Evolutionary conservation across 2,329 filamentous ascomycete genomes (phyloP).

Genomic region (Zalaria obscura): DNA sequence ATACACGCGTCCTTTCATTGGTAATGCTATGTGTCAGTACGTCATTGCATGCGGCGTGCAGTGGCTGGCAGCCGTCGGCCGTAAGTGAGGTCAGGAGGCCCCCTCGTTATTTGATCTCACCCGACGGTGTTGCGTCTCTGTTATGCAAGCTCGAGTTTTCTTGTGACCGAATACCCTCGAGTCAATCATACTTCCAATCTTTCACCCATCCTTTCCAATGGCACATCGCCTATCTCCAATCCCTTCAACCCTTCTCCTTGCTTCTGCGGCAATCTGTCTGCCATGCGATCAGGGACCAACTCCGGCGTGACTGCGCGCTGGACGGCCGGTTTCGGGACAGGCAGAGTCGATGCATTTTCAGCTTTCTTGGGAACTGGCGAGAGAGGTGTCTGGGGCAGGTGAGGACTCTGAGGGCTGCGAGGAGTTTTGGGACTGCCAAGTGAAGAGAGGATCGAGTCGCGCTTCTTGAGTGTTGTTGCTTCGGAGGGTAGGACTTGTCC

Average conservation of each 20-base stretch:
- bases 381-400: neutral
- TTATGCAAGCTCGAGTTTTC: too few relatives aligned
- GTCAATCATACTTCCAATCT: conserved; percentile 11
- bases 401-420: neutral
- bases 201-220: conserved; percentile 18
- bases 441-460: conserved; percentile 18
- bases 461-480: conserved; percentile 16
- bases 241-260: conserved; percentile 10
- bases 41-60: too few relatives aligned
- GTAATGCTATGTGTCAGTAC: too few relatives aligned
- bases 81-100: too few relatives aligned
- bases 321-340: conserved; percentile 8
- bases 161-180: too few relatives aligned
- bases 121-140: too few relatives aligned
- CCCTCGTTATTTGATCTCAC: too few relatives aligned
- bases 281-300: conserved; percentile 21
- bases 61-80: too few relatives aligned
- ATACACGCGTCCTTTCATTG: too few relatives aligned
- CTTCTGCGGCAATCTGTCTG: conserved; percentile 11
- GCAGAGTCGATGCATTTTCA: neutral
- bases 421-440: conserved; percentile 17
- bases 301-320: conserved; percentile 17
- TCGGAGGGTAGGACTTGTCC: conserved; percentile 26
- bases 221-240: conserved; percentile 15
- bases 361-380: neutral